Evolutionary conservation across 164 flowering plant species (phyloP).

Genomic region (Dillenia turbinata): DNA sequence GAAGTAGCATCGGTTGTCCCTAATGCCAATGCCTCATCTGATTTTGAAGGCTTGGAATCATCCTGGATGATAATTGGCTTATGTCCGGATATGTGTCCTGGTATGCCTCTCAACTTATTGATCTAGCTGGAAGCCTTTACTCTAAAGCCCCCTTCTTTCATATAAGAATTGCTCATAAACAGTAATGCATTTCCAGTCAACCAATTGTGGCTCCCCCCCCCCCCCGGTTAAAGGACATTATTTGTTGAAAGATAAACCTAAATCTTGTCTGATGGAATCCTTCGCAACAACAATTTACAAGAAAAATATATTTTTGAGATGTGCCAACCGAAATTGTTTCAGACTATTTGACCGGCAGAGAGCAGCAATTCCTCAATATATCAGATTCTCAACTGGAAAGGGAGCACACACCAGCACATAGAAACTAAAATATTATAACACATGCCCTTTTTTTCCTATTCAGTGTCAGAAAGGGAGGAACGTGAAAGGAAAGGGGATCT

Average conservation of each 20-base stretch:
- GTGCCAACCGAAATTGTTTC: too few species aligned
- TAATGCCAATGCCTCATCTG: constrained; percentile 27
- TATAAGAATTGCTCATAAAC: background rate
- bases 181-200: background rate
- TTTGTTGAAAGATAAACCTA: too few species aligned
- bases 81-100: constrained; percentile 98
- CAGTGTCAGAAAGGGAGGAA: constrained; percentile 91
- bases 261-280: too few species aligned
- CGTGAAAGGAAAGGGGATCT: constrained; percentile 98
- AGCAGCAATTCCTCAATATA: too few species aligned
- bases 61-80: constrained; percentile 57
- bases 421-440: too few species aligned
- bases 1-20: constrained; percentile 28
- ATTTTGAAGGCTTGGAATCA: constrained; percentile 46
- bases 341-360: too few species aligned
- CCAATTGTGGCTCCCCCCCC: constrained; percentile 4
- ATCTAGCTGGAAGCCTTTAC: background rate
- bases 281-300: too few species aligned
- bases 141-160: too few species aligned
- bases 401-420: too few species aligned
- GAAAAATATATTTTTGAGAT: too few species aligned
- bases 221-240: constrained; percentile 10
- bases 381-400: too few species aligned
- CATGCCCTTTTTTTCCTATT: constrained; percentile 7
- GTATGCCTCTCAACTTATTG: constrained; percentile 30